Evolutionary conservation across 163 green algal genomes (phyloP).

Genomic region (Scenedesmus sp.): DNA sequence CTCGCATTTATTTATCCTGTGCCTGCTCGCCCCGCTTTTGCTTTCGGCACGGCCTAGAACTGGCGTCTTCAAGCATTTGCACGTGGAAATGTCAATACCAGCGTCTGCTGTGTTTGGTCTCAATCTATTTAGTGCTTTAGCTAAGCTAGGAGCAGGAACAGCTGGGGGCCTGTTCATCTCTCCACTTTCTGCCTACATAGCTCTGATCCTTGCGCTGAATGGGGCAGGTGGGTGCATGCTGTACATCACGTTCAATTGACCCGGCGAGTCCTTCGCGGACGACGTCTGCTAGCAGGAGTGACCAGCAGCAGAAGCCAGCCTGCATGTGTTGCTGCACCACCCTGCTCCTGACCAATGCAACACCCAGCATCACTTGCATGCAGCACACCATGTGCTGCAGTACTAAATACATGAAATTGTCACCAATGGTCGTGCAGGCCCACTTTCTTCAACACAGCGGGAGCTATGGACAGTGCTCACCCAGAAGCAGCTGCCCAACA

Average conservation of each 20-base stretch:
- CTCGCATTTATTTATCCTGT: not conserved
- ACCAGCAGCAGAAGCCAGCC: not conserved
- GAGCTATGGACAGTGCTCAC: conserved; percentile 23
- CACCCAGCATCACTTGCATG: not conserved
- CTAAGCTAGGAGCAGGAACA: conserved; percentile 13
- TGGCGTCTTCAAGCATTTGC: not conserved
- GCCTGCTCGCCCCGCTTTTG: not conserved
- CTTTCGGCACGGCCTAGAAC: not conserved
- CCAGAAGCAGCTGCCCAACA: not conserved
- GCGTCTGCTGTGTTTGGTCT: not conserved
- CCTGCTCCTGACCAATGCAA: too few relatives aligned
- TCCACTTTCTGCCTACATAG: conserved; percentile 24
- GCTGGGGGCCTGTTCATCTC: conserved; percentile 37
- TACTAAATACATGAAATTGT: too few relatives aligned
- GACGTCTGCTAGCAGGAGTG: not conserved
- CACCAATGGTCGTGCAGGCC: conserved; percentile 1
- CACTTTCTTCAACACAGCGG: conserved; percentile 1
- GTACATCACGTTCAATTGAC: not conserved
- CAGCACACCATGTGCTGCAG: not conserved
- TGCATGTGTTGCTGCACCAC: too few relatives aligned
- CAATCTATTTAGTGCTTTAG: not conserved
- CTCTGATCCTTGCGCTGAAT: conserved; percentile 31
- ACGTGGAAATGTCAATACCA: not conserved
- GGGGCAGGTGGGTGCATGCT: conserved; percentile 8
- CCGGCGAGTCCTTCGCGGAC: not conserved